Conservation (phyloP, 164 flowering plant species). For the Vitis rotundifolia region DNA sequence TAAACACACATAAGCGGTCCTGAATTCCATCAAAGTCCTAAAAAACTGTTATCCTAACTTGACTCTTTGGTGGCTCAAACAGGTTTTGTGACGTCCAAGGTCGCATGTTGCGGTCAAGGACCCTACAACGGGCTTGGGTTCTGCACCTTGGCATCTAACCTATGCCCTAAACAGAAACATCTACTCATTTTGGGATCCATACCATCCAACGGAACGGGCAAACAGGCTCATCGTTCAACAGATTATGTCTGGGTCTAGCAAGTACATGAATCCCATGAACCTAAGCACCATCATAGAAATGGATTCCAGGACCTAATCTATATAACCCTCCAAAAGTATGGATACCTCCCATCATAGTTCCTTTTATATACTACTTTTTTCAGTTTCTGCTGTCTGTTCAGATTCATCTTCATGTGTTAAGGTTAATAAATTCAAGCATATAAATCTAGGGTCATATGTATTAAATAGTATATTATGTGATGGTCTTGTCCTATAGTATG, state of each 20-base stretch:
- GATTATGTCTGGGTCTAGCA: constrained; percentile 34
- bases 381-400: too few species aligned
- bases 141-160: constrained; percentile 43
- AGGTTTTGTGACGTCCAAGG: constrained; percentile 69
- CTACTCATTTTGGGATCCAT: constrained; percentile 61
- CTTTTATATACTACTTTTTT: too few species aligned
- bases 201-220: constrained; percentile 55
- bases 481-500: too few species aligned
- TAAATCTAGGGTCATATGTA: too few species aligned
- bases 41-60: neutral
- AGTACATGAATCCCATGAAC: constrained; percentile 62
- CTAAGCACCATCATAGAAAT: constrained; percentile 47
- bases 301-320: constrained; percentile 18
- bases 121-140: constrained; percentile 75
- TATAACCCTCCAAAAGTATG: too few species aligned
- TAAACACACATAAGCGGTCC: too few species aligned
- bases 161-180: constrained; percentile 41
- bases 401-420: too few species aligned
- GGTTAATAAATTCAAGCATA: too few species aligned
- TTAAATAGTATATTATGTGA: too few species aligned
- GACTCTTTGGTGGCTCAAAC: constrained; percentile 7
- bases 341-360: too few species aligned
- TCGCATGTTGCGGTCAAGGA: constrained; percentile 92
- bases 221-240: constrained; percentile 34
- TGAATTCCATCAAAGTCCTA: too few species aligned